phyloP scores from a whole-genome alignment of 2,329 filamentous ascomycete genomes.

The Nemania sp. region DNA sequence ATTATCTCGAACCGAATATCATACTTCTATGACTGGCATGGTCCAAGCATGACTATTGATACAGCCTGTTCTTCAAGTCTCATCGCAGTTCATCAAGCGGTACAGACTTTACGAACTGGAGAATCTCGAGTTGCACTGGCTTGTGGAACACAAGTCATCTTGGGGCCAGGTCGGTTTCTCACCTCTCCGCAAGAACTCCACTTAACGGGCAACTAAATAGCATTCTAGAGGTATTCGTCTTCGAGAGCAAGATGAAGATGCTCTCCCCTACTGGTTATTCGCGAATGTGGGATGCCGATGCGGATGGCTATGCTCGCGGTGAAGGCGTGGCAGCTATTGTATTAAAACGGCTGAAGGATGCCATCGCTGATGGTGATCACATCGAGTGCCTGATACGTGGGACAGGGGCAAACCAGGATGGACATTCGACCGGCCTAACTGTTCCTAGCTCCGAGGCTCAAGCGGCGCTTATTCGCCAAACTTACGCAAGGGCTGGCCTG shows the following conservation, averaged over 20 bases:
- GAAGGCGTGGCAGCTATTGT: constrained; percentile 42
- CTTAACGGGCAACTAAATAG: too few species aligned
- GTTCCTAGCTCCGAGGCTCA: constrained; percentile 27
- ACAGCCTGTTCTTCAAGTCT: constrained; percentile 51
- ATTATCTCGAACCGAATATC: constrained; percentile 38
- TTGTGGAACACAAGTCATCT: constrained; percentile 18
- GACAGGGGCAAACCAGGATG: constrained; percentile 35
- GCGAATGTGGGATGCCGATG: constrained; percentile 44
- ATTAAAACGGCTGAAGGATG: constrained; percentile 40
- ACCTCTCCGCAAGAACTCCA: too few species aligned
- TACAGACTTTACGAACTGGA: constrained; percentile 35
- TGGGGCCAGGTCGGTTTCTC: constrained; percentile 12
- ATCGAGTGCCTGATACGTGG: constrained; percentile 42
- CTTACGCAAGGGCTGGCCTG: constrained; percentile 26
- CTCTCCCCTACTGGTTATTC: constrained; percentile 38
- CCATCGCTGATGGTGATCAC: constrained; percentile 40
- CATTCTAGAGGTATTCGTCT: not conserved
- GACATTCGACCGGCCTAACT: constrained; percentile 24
- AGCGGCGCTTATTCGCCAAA: constrained; percentile 27
- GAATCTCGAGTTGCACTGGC: constrained; percentile 29
- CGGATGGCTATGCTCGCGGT: constrained; percentile 39
- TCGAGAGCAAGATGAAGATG: constrained; percentile 34
- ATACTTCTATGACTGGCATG: constrained; percentile 43
- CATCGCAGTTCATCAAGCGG: constrained; percentile 41
- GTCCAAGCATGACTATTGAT: constrained; percentile 48